Conservation (phyloP, 352 stramenopile genomes). For the Globisporangium abappressorium region DNA sequence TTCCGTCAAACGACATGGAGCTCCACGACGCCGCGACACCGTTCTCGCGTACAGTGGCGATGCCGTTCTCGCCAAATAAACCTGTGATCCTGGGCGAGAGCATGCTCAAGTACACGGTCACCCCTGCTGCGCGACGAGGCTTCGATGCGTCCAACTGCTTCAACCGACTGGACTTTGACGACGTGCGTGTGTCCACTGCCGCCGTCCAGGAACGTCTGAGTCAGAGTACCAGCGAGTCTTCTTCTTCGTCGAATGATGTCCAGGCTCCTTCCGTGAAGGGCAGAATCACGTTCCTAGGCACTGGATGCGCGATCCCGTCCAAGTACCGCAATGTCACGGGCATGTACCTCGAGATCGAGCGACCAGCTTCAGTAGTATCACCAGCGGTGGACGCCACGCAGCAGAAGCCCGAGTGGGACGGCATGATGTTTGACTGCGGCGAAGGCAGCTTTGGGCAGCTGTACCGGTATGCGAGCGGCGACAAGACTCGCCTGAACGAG, state of each 20-base stretch:
- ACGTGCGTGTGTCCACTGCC: conserved; percentile 38
- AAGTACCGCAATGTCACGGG: conserved; percentile 98
- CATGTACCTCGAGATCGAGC: conserved; percentile 87
- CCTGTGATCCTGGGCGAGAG: conserved; percentile 50
- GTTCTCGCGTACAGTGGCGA: conserved; percentile 28
- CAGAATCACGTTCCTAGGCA: conserved; percentile 94
- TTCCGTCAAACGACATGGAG: conserved; percentile 54
- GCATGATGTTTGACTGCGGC: conserved; percentile 95
- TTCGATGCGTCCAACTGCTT: conserved; percentile 62
- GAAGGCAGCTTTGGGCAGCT: conserved; percentile 96
- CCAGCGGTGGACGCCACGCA: not conserved
- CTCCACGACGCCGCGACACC: conserved; percentile 31
- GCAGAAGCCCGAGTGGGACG: conserved; percentile 23
- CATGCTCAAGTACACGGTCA: conserved; percentile 70
- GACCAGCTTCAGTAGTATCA: not conserved
- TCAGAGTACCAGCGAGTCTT: not conserved
- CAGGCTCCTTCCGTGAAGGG: conserved; percentile 17
- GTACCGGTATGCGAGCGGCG: conserved; percentile 49
- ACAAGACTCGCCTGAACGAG: conserved; percentile 34
- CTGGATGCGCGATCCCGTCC: conserved; percentile 95
- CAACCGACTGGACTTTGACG: conserved; percentile 40
- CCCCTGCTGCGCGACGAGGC: conserved; percentile 53
- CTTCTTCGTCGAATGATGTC: not conserved
- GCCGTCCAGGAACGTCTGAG: conserved; percentile 13
- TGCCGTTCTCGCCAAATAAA: conserved; percentile 26